Base-by-base conservation (phyloP, 805 yeast genomes). In the Kodamaea neixiangensis region DNA sequence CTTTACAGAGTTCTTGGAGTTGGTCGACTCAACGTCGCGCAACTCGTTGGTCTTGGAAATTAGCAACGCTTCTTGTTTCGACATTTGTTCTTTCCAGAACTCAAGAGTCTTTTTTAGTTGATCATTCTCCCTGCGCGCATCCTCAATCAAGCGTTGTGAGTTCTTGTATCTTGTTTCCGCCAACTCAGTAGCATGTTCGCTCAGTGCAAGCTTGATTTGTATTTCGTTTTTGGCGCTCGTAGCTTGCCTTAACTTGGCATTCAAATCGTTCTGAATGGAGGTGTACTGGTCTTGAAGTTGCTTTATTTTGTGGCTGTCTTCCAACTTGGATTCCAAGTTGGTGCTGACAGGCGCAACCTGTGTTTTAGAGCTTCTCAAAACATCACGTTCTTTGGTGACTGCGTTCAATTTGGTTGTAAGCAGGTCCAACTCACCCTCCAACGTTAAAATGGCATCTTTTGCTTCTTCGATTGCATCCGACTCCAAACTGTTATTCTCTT, bases 311-410 rank as follows among this genome's bases (percentile, higher is more conserved):
- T 42, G 29, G 20, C 34, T 44, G 18, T 44, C 46, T 19, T 45
- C 43, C 42, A 45, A 34, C 29, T 44, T 44, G 38, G 22, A 19
- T 44, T 42, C 45, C 34, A 42, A 42, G 13, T 37, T 37, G 3
- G 41, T 17, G 41, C 15, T 37, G 21, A 10, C 11, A 17, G 41
- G n/a, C 4, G 19, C 41, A 37, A 19, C n/a, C 9, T 17, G 41
- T 15, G 41, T 37, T 10, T n/a, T n/a, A 5, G 46, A 44, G 20
- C 22, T 17, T 61, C 83, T 76, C 58, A 85, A 77, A 70, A 83
- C 80, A 58, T 91, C 96, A 49, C 91, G 79, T 64, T 89, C 96
- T 54, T 82, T 78, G 3, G 77, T 69, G 1, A 81, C 75, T 1
- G 86, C 77, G 9, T 74, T 79, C 40, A 84, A 64, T 61, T 80